Evolutionary conservation across 495 filamentous ascomycete genomes (phyloP).

Genomic region (Podospora australis): DNA sequence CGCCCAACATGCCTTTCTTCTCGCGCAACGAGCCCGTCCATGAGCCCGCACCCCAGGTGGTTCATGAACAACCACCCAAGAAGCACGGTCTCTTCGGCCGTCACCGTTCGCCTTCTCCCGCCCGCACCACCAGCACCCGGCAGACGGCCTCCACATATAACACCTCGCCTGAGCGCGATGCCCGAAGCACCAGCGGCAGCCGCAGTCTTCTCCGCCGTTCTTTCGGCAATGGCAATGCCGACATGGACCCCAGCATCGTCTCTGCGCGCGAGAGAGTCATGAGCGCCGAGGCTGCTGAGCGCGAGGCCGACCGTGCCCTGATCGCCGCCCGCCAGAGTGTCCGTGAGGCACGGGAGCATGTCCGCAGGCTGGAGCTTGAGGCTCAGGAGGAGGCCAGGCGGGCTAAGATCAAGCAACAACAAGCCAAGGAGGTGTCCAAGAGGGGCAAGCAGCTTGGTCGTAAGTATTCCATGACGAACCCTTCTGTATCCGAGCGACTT

Average conservation of each 20-base stretch:
- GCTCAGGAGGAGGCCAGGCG: slow-evolving; percentile 52
- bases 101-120: slow-evolving; percentile 37
- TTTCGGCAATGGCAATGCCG: slow-evolving; percentile 38
- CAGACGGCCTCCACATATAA: slow-evolving; percentile 8
- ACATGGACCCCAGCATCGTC: slow-evolving; percentile 53
- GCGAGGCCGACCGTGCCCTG: slow-evolving; percentile 56
- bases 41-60: slow-evolving; percentile 24
- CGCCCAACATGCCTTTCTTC: slow-evolving; percentile 44
- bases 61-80: slow-evolving; percentile 26
- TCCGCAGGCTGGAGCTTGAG: slow-evolving; percentile 56
- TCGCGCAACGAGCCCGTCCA: slow-evolving; percentile 35
- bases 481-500: no score
- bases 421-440: slow-evolving; percentile 58
- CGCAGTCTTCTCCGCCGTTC: slow-evolving; percentile 34
- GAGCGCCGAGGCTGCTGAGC: slow-evolving; percentile 53
- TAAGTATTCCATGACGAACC: slow-evolving; percentile 32
- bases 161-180: slow-evolving; percentile 13
- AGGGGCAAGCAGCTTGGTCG: slow-evolving; percentile 58
- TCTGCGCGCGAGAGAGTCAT: slow-evolving; percentile 52
- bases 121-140: slow-evolving; percentile 23
- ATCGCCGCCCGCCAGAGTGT: slow-evolving; percentile 50
- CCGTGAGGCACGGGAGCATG: slow-evolving; percentile 55
- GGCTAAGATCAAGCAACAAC: slow-evolving; percentile 61
- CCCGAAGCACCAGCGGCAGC: slow-evolving; percentile 15
- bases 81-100: slow-evolving; percentile 41